A percentile compares a stretch with the other conserved stretches of the same genome.
These are phyloP conservation scores for Ganoderma sinense DNA, from an alignment of 1,284 basidiomycete species.

Conservation along the genomic window DNA sequence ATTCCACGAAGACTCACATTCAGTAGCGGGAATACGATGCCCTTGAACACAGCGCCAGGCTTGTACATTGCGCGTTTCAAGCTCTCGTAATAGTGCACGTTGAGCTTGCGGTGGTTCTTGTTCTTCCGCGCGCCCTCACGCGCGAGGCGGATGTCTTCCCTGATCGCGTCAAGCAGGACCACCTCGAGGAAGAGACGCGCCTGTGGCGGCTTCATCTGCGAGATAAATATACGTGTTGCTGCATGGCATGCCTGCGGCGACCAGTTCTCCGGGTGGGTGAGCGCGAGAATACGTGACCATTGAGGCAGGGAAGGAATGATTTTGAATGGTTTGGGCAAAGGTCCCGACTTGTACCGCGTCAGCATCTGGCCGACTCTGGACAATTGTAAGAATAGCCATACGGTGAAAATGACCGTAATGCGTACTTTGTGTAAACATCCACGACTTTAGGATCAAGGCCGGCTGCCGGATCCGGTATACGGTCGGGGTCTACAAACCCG, in stretches of 20 bases:
- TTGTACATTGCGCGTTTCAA: conserved; percentile 95
- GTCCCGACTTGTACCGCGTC: conserved; percentile 93
- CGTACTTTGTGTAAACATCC: conserved; percentile 93
- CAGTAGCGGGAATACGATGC: conserved; percentile 94
- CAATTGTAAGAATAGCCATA: background rate
- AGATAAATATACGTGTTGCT: conserved; percentile 95
- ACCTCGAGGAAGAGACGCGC: conserved; percentile 95
- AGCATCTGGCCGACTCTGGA: conserved; percentile 87
- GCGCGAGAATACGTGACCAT: conserved; percentile 95
- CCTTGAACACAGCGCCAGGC: conserved; percentile 98
- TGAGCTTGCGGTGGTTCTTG: conserved; percentile 85
- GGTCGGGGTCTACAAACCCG: conserved; percentile 57
- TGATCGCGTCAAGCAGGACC: conserved; percentile 90
- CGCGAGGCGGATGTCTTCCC: conserved; percentile 79
- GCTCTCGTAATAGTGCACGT: conserved; percentile 94
- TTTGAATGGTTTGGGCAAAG: conserved; percentile 98
- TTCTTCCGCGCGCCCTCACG: conserved; percentile 50
- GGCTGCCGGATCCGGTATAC: conserved; percentile 83
- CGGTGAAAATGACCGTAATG: conserved; percentile 10
- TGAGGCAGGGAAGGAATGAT: conserved; percentile 95
- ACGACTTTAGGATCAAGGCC: conserved; percentile 97
- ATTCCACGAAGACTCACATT: conserved; percentile 65
- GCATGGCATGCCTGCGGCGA: conserved; percentile 95
- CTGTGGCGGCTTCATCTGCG: conserved; percentile 95
- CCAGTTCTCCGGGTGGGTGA: conserved; percentile 94